Conservation (phyloP, 257 asterid genomes). For the Vinca minor region DNA sequence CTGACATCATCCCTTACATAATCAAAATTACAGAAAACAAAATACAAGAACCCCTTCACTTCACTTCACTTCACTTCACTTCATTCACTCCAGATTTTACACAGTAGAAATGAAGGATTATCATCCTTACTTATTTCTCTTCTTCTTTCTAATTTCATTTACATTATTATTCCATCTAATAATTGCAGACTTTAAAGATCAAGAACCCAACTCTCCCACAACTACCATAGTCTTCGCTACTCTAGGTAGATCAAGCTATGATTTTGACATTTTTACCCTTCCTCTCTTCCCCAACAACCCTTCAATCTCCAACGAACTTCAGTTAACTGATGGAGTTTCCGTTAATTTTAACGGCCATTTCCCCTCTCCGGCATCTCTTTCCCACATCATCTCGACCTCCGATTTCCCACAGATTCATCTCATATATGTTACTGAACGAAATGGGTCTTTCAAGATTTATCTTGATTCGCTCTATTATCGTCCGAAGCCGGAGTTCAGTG, state of each 20-base stretch:
- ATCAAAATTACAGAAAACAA: too few relatives aligned
- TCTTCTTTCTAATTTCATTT: too few relatives aligned
- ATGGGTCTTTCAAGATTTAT: constrained; percentile 47
- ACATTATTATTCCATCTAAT: too few relatives aligned
- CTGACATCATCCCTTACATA: too few relatives aligned
- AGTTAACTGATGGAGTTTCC: constrained; percentile 64
- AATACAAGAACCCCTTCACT: too few relatives aligned
- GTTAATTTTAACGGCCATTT: constrained; percentile 72
- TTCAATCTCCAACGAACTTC: constrained; percentile 25
- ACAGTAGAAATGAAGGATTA: too few relatives aligned
- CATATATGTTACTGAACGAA: constrained; percentile 63
- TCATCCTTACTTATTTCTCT: too few relatives aligned
- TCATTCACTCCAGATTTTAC: too few relatives aligned
- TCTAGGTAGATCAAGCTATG: constrained; percentile 54
- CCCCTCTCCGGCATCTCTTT: constrained; percentile 35
- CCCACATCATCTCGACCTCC: constrained; percentile 23
- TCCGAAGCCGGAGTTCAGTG: background rate
- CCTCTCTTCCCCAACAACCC: constrained; percentile 16
- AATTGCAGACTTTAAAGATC: too few relatives aligned
- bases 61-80: too few relatives aligned
- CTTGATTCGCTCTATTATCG: constrained; percentile 35
- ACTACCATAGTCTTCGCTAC: constrained; percentile 57
- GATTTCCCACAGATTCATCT: constrained; percentile 18
- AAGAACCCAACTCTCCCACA: too few relatives aligned
- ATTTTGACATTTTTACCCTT: too few relatives aligned